Percentiles rank a stretch among this genome's conserved stretches.
These are phyloP conservation scores for Lichenothelia convexa DNA, from an alignment of 495 filamentous ascomycete genomes.

Conservation along the genomic window DNA sequence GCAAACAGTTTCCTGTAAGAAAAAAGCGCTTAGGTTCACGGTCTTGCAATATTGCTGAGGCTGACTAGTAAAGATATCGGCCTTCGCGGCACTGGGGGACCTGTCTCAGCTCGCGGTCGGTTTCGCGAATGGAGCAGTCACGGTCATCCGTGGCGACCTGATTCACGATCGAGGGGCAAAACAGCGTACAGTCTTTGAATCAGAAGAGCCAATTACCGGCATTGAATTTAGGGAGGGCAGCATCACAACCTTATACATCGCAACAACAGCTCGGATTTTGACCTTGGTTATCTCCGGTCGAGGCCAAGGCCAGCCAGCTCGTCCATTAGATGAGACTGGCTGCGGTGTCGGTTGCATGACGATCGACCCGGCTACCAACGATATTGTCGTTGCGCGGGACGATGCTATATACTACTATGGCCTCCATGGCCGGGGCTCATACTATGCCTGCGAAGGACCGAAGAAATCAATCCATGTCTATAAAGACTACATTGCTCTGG, in stretches of 20 bases:
- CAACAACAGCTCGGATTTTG: constrained; percentile 76
- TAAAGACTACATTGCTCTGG: constrained; percentile 70
- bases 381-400: constrained; percentile 77
- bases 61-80: constrained; percentile 46
- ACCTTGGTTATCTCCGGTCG: constrained; percentile 71
- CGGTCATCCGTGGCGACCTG: constrained; percentile 79
- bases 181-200: constrained; percentile 90
- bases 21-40: background rate
- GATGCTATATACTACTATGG: constrained; percentile 94
- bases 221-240: constrained; percentile 56
- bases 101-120: constrained; percentile 84
- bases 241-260: constrained; percentile 66
- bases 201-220: constrained; percentile 88
- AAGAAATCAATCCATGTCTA: constrained; percentile 70
- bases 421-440: constrained; percentile 63
- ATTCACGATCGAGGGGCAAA: constrained; percentile 93
- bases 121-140: constrained; percentile 89
- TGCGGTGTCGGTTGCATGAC: constrained; percentile 90
- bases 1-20: constrained; percentile 76
- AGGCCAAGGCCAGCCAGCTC: constrained; percentile 76
- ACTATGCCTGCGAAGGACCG: constrained; percentile 73
- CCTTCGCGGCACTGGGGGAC: constrained; percentile 70
- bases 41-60: background rate
- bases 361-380: constrained; percentile 53
- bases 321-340: constrained; percentile 70